phyloP scores from a whole-genome alignment of 1,139 yeast species.

The Geotrichum phurueaensis region DNA sequence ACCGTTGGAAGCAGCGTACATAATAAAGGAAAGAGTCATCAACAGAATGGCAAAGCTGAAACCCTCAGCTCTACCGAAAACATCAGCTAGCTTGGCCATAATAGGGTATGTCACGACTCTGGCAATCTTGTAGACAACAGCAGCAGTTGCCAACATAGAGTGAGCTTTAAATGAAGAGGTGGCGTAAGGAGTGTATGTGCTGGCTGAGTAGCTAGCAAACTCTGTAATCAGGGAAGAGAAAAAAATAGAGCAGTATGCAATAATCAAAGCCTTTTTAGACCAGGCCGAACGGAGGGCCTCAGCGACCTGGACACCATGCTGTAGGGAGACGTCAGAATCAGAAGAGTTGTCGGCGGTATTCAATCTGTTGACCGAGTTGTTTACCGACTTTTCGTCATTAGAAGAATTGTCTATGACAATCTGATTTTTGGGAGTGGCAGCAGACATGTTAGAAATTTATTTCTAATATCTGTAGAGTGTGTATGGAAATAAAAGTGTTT shows the following conservation, averaged over 20 bases:
- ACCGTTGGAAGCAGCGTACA: slow-evolving; percentile 34
- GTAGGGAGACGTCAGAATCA: slow-evolving; percentile 9
- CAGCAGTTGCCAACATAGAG: slow-evolving; percentile 39
- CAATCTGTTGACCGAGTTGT: neutral
- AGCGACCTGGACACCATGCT: slow-evolving; percentile 16
- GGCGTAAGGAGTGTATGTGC: slow-evolving; percentile 38
- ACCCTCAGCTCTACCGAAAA: slow-evolving; percentile 41
- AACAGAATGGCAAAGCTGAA: slow-evolving; percentile 33
- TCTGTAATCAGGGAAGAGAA: slow-evolving; percentile 39
- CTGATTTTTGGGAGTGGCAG: neutral
- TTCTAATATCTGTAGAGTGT: neutral
- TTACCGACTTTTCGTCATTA: neutral
- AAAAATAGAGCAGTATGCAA: slow-evolving; percentile 33
- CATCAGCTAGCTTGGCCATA: slow-evolving; percentile 39
- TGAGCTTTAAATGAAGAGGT: slow-evolving; percentile 39
- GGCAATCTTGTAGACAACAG: slow-evolving; percentile 39
- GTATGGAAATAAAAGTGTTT: neutral
- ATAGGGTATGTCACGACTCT: slow-evolving; percentile 40
- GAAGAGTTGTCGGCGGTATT: neutral
- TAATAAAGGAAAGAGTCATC: slow-evolving; percentile 33
- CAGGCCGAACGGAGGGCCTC: slow-evolving; percentile 20
- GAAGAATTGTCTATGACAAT: neutral
- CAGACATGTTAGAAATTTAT: neutral
- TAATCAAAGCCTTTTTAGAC: slow-evolving; percentile 24
- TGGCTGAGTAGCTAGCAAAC: slow-evolving; percentile 39